These are phyloP conservation scores for Aspergillus novofumigatus DNA, from an alignment of 2,329 filamentous ascomycete species.

Conservation along the genomic window DNA sequence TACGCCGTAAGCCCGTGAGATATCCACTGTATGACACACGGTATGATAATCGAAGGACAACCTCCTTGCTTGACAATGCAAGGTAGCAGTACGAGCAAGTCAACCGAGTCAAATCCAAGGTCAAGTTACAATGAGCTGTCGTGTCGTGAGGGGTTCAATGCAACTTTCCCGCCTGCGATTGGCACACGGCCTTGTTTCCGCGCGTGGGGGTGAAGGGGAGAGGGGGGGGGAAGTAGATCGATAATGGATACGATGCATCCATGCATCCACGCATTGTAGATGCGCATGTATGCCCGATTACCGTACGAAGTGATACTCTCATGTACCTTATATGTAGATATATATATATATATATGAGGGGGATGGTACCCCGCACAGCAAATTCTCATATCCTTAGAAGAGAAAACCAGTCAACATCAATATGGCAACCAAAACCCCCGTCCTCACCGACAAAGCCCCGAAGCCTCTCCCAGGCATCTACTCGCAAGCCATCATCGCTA, in stretches of 20 bases:
- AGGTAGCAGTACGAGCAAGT: background rate
- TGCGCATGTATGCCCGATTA: background rate
- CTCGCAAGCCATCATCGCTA: slow-evolving; percentile 58
- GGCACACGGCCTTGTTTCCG: background rate
- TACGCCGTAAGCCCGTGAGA: no score
- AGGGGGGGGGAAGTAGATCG: background rate
- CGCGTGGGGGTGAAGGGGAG: no score
- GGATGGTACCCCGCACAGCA: background rate
- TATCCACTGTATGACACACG: background rate
- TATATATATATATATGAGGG: background rate
- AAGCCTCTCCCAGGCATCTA: slow-evolving; percentile 52
- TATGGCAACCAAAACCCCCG: slow-evolving; percentile 35
- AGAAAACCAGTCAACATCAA: background rate
- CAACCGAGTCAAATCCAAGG: background rate
- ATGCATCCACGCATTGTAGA: background rate
- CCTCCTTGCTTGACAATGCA: background rate
- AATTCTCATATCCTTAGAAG: background rate
- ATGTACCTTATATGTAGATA: no score
- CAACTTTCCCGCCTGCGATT: background rate
- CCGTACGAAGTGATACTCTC: no score
- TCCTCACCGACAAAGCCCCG: slow-evolving; percentile 48
- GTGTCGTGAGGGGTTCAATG: background rate
- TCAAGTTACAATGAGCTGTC: background rate
- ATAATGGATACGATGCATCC: background rate
- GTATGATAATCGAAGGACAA: background rate